phyloP scores from a whole-genome alignment of 2,329 filamentous ascomycete species.

The Penicillium sp. region DNA sequence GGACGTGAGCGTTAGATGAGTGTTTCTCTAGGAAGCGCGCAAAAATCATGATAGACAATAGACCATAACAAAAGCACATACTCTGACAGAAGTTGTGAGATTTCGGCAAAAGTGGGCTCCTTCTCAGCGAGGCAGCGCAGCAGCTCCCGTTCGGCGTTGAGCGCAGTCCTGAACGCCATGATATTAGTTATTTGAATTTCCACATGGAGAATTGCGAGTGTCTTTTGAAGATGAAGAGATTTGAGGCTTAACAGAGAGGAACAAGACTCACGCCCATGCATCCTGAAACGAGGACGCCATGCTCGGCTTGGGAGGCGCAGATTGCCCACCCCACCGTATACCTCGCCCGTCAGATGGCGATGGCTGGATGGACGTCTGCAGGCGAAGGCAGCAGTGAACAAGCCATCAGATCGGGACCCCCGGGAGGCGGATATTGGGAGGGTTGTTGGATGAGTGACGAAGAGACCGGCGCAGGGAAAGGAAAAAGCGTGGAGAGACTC shows the following conservation, averaged over 20 bases:
- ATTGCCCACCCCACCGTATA: constrained; percentile 50
- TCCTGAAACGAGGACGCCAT: constrained; percentile 52
- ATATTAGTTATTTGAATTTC: constrained; percentile 15
- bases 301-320: constrained; percentile 38
- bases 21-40: constrained; percentile 9
- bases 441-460: neutral
- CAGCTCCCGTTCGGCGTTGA: constrained; percentile 53
- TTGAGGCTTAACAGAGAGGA: constrained; percentile 7
- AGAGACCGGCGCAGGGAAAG: constrained; percentile 12
- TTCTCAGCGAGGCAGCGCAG: constrained; percentile 51
- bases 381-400: constrained; percentile 51
- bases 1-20: constrained; percentile 12
- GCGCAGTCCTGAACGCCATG: constrained; percentile 34
- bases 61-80: constrained; percentile 25
- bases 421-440: neutral
- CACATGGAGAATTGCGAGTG: neutral
- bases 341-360: constrained; percentile 60
- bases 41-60: neutral
- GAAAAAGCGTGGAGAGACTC: constrained; percentile 12
- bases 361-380: constrained; percentile 53
- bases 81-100: constrained; percentile 49
- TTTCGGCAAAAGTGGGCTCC: constrained; percentile 53
- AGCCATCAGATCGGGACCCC: constrained; percentile 53
- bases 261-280: constrained; percentile 54
- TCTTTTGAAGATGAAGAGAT: neutral